Evolutionary conservation across 2,329 filamentous ascomycete species (phyloP).

Genomic region (Chaetomium olivaceum): DNA sequence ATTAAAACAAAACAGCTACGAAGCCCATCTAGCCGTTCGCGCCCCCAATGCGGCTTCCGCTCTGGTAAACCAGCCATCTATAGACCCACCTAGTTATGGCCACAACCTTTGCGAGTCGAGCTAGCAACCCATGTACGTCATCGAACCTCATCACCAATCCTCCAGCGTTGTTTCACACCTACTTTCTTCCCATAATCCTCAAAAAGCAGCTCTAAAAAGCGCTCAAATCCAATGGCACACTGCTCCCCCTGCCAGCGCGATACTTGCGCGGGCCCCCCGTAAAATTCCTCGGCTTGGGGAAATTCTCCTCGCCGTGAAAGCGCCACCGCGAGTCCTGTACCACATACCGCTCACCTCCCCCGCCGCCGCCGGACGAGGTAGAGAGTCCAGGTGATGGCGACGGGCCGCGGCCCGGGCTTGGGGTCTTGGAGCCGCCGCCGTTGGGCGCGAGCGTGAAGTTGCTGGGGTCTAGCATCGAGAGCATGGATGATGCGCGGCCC

Average conservation of each 20-base stretch:
- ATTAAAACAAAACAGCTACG: background rate
- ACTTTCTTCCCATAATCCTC: background rate
- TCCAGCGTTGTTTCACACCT: background rate
- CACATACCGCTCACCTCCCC: conserved; percentile 45
- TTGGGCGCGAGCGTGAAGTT: conserved; percentile 72
- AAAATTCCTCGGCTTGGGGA: conserved; percentile 86
- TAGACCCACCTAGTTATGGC: background rate
- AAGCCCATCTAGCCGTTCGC: background rate
- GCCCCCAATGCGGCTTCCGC: background rate
- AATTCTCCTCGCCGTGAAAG: conserved; percentile 77
- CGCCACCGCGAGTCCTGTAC: conserved; percentile 82
- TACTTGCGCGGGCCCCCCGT: conserved; percentile 74
- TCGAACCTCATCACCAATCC: background rate
- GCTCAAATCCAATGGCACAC: conserved; percentile 83
- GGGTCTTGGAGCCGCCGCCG: conserved; percentile 50
- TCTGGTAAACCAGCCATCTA: background rate
- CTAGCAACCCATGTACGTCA: background rate
- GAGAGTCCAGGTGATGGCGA: conserved; percentile 35
- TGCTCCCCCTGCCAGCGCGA: conserved; percentile 87
- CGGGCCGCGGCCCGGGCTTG: conserved; percentile 47
- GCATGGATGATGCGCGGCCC: conserved; percentile 50
- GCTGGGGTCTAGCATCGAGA: conserved; percentile 70
- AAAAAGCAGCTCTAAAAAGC: conserved; percentile 45
- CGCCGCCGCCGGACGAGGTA: conserved; percentile 14
- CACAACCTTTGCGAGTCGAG: background rate